Evolutionary conservation across 2,329 filamentous ascomycete genomes (phyloP).

Genomic region (Colletotrichum lupini): DNA sequence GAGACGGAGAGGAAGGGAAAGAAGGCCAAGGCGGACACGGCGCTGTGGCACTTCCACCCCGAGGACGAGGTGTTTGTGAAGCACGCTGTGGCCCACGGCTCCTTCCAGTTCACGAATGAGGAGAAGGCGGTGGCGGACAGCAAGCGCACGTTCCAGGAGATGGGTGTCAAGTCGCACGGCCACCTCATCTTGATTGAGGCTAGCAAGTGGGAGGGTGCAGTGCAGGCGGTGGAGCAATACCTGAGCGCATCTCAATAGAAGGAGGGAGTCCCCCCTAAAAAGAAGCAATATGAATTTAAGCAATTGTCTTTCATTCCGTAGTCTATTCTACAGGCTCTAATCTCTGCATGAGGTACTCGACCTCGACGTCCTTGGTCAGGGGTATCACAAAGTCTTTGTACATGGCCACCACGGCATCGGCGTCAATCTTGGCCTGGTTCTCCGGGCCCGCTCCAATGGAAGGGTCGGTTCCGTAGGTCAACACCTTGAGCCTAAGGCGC

Average conservation of each 20-base stretch:
- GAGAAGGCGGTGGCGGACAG: slow-evolving; percentile 87
- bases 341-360: slow-evolving; percentile 97
- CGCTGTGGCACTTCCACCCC: slow-evolving; percentile 91
- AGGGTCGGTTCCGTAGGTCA: slow-evolving; percentile 93
- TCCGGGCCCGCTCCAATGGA: slow-evolving; percentile 66
- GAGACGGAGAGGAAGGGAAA: slow-evolving; percentile 74
- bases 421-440: slow-evolving; percentile 84
- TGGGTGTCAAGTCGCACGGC: slow-evolving; percentile 86
- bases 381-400: slow-evolving; percentile 95
- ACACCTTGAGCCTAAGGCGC: slow-evolving; percentile 85
- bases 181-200: slow-evolving; percentile 90
- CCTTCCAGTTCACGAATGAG: slow-evolving; percentile 83
- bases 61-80: slow-evolving; percentile 92
- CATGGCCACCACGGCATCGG: slow-evolving; percentile 89
- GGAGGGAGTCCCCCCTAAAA: slow-evolving; percentile 20
- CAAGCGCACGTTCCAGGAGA: slow-evolving; percentile 93
- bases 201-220: slow-evolving; percentile 77
- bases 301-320: neutral
- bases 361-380: slow-evolving; percentile 97
- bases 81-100: slow-evolving; percentile 76
- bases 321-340: slow-evolving; percentile 59
- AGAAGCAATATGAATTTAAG: slow-evolving; percentile 30
- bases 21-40: slow-evolving; percentile 71
- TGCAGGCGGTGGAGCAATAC: slow-evolving; percentile 81
- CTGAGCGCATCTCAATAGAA: slow-evolving; percentile 61